Evolutionary conservation across 2,329 filamentous ascomycete species (phyloP).

Genomic region (Fusarium lyarnte): DNA sequence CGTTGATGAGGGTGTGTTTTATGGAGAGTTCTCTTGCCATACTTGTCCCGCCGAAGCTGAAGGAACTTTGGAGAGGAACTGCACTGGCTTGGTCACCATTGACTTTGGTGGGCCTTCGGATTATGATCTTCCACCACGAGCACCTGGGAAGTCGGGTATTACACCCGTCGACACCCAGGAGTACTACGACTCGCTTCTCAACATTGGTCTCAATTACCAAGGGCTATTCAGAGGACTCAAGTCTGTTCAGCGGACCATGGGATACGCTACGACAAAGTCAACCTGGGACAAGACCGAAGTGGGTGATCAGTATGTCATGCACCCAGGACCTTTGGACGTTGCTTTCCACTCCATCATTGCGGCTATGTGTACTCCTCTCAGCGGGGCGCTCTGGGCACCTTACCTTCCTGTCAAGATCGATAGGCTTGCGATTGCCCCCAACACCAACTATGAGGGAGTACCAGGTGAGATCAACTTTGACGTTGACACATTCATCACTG

Average conservation of each 20-base stretch:
- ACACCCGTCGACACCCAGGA: not conserved
- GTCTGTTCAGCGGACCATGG: not conserved
- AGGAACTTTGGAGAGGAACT: not conserved
- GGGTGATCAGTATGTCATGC: not conserved
- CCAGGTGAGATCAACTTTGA: not conserved
- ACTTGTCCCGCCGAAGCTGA: not conserved
- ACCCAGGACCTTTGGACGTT: not conserved
- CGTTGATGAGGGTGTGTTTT: not conserved
- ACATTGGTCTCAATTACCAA: not conserved
- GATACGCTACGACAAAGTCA: constrained; percentile 1
- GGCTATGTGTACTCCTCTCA: not conserved
- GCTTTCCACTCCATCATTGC: not conserved
- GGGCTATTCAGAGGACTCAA: not conserved
- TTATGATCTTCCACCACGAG: not conserved
- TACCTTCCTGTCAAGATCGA: not conserved
- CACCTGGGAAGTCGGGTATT: not conserved
- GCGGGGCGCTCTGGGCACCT: not conserved
- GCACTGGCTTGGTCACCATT: not conserved
- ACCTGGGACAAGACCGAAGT: not conserved
- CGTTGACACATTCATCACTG: not conserved
- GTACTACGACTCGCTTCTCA: not conserved
- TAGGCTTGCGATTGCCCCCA: not conserved
- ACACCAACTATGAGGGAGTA: not conserved
- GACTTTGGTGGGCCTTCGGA: not conserved
- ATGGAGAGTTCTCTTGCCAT: not conserved